Conservation (phyloP, 129 eudicot species). For the Kitagawia praeruptora region DNA sequence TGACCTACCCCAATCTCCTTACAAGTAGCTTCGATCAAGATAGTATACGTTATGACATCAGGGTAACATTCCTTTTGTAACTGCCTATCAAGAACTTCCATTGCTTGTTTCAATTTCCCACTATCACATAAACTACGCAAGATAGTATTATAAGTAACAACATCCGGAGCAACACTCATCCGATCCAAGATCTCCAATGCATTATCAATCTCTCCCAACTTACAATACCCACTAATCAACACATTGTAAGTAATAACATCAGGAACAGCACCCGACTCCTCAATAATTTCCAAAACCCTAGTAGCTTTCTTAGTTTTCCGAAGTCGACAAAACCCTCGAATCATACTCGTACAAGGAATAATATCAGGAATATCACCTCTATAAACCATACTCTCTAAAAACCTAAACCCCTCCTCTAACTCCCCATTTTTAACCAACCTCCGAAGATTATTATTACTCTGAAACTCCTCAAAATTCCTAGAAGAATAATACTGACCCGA, state of each 20-base stretch:
- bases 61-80: conserved; percentile 65
- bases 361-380: conserved; percentile 76
- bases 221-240: conserved; percentile 72
- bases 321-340: conserved; percentile 60
- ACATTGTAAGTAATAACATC: conserved; percentile 84
- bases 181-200: conserved; percentile 59
- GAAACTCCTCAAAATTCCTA: conserved; percentile 54
- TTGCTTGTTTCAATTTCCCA: conserved; percentile 71
- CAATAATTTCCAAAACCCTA: conserved; percentile 76
- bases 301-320: conserved; percentile 57
- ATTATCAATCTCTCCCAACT: conserved; percentile 51
- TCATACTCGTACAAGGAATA: conserved; percentile 65
- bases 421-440: conserved; percentile 56
- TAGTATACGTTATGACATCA: conserved; percentile 73
- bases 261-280: conserved; percentile 75
- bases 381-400: conserved; percentile 56
- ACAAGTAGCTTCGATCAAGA: conserved; percentile 79
- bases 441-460: conserved; percentile 61
- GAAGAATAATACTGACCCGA: conserved; percentile 22
- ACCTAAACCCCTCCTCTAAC: conserved; percentile 55
- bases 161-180: conserved; percentile 81
- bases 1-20: conserved; percentile 66
- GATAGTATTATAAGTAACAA: conserved; percentile 72
- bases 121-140: conserved; percentile 58
- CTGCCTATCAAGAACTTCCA: conserved; percentile 52